A percentile compares a stretch with the other conserved stretches of the same genome.
phyloP scores from a whole-genome alignment of 805 yeast species.

The Saccharomycopsis microspora region DNA sequence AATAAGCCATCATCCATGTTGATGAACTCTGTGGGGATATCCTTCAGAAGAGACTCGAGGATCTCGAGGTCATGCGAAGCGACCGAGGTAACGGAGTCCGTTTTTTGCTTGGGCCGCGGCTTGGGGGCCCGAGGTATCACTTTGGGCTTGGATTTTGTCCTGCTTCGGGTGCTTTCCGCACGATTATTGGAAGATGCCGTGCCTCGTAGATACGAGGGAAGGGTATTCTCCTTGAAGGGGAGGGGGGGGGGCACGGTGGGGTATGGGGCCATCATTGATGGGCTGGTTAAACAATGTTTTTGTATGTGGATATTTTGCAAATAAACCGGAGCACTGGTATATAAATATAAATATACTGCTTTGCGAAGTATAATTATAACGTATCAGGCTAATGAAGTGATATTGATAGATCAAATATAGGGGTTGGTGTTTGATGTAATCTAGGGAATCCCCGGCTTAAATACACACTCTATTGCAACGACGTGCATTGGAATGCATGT shows the following conservation, averaged over 20 bases:
- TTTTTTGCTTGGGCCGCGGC: neutral
- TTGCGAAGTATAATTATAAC: no score
- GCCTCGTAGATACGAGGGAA: slow-evolving; percentile 14
- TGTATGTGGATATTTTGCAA: no score
- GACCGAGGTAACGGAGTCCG: neutral
- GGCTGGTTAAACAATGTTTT: neutral
- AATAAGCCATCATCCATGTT: neutral
- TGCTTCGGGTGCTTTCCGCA: slow-evolving; percentile 4
- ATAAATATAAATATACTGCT: no score
- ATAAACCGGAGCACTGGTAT: no score
- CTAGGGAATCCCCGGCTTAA: no score
- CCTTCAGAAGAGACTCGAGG: neutral
- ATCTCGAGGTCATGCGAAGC: slow-evolving; percentile 1
- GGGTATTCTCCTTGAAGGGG: neutral
- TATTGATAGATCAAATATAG: no score
- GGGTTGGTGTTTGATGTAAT: no score
- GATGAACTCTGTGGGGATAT: slow-evolving; percentile 6
- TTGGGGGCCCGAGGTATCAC: neutral
- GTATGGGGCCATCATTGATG: neutral
- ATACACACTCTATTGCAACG: no score
- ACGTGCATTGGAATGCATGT: no score
- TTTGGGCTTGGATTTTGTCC: neutral
- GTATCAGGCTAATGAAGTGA: no score
- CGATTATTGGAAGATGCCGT: slow-evolving; percentile 9
- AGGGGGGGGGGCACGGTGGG: neutral